Conservation (phyloP, 371 early-diverging fungal genomes). For the Zychaea mexicana region DNA sequence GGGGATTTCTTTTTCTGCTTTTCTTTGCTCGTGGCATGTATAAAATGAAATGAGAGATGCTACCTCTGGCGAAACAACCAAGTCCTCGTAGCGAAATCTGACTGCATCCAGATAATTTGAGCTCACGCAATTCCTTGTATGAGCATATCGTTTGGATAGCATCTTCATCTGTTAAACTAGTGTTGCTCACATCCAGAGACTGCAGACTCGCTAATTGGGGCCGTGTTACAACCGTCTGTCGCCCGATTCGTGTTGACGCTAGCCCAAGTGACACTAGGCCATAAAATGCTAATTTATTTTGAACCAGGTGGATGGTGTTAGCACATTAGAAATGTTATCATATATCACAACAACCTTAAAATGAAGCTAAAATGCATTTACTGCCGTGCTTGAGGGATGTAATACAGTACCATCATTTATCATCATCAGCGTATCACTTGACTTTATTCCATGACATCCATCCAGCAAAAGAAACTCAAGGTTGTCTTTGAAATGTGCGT, state of each 20-base stretch:
- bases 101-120: slow-evolving; percentile 33
- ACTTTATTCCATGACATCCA: slow-evolving; percentile 29
- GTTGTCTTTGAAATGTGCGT: slow-evolving; percentile 19
- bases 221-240: slow-evolving; percentile 10
- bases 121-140: slow-evolving; percentile 24
- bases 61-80: slow-evolving; percentile 34
- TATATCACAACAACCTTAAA: no score
- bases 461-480: slow-evolving; percentile 28
- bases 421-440: slow-evolving; percentile 14
- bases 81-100: slow-evolving; percentile 25
- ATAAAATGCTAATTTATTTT: slow-evolving; percentile 20
- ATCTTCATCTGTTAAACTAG: slow-evolving; percentile 27
- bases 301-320: no score
- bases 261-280: slow-evolving; percentile 28
- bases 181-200: slow-evolving; percentile 30
- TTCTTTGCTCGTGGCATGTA: no score
- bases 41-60: no score
- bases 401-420: slow-evolving; percentile 31
- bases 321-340: no score
- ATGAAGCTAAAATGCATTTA: no score
- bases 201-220: slow-evolving; percentile 13
- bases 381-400: no score
- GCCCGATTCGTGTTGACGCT: slow-evolving; percentile 18
- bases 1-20: neutral
- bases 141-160: slow-evolving; percentile 24